Conservation (phyloP, 1,139 yeast genomes). For the Lodderomyces metapsilosis region DNA sequence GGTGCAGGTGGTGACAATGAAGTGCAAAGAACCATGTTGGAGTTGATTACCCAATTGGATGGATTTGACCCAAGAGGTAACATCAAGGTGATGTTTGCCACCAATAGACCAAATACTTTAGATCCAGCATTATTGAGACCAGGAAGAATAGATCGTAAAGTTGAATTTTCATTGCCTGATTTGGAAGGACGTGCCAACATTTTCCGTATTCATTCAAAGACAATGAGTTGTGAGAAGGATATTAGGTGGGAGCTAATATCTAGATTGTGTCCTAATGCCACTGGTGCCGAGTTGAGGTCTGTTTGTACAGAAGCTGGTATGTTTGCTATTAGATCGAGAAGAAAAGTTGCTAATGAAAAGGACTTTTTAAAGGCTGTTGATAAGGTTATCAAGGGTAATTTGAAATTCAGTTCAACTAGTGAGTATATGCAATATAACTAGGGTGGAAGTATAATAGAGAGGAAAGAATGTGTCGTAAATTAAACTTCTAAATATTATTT, state of each 20-base stretch:
- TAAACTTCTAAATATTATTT: no score
- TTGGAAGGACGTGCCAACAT: slow-evolving; percentile 97
- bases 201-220: slow-evolving; percentile 92
- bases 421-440: slow-evolving; percentile 95
- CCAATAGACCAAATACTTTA: slow-evolving; percentile 94
- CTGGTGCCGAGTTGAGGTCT: slow-evolving; percentile 96
- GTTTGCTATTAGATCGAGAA: slow-evolving; percentile 97
- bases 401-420: slow-evolving; percentile 95
- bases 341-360: slow-evolving; percentile 97
- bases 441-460: neutral
- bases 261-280: slow-evolving; percentile 93
- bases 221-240: slow-evolving; percentile 96
- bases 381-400: slow-evolving; percentile 96
- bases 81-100: slow-evolving; percentile 98
- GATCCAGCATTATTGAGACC: slow-evolving; percentile 98
- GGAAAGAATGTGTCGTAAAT: no score
- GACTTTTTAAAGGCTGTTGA: slow-evolving; percentile 97
- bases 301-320: slow-evolving; percentile 98
- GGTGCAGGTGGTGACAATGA: slow-evolving; percentile 99
- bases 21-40: slow-evolving; percentile 98
- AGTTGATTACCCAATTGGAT: slow-evolving; percentile 92
- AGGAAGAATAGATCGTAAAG: slow-evolving; percentile 97
- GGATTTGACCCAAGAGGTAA: slow-evolving; percentile 99
- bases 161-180: slow-evolving; percentile 94
- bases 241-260: slow-evolving; percentile 98